Base-by-base conservation (phyloP, 2,329 filamentous ascomycete species). In the Diplodia mutila region DNA sequence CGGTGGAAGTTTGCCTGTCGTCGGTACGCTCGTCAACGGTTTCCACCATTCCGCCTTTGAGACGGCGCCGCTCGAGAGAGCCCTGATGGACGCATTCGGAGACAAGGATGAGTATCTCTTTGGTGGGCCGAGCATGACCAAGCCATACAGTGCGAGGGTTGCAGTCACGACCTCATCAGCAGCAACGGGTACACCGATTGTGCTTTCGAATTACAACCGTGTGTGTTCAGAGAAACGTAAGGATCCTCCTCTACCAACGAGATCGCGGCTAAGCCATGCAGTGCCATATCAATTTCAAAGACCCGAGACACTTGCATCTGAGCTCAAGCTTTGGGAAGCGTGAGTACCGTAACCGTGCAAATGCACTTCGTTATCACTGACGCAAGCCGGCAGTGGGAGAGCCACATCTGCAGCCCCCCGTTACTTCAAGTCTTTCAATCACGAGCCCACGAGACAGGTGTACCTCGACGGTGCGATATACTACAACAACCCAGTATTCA, bases 381-480 rank as follows among this genome's bases (percentile, higher is more conserved):
- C 34, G 9, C 2, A 12, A 14, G 12, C 11, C 34, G 34, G 34
- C 34, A 37, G 34, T 37, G 79, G 83, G 3, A 79, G 85, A 21
- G 85, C 84, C 6, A 84, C 84, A 1, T 80, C 82, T 2, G 83
- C 85, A 6, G 81, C 82, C 4, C 84, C 84, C 3, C 78, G 76
- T 0, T 84, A 81, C 69, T 86, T 86, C 74, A 83, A 84, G 69
- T 81, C 83, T 6, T 85, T 85, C 75, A 75, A 79, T n/a, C 82
- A 86, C 66, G 76, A 79, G 4, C 78, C 79, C 4, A 82, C 83
- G 0, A 79, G 81, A 68, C 78, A 80, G 5, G 79, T 77, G 0
- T 87, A 85, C 69, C 75, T 83, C 0, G 85, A 86, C 67, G 84
- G 84, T 2, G 83, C 80, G 2, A 74, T 85, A 0, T 80, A 81